Base-by-base conservation (phyloP, 192 early-diverging fungal genomes). In the Entomortierella lignicola region DNA sequence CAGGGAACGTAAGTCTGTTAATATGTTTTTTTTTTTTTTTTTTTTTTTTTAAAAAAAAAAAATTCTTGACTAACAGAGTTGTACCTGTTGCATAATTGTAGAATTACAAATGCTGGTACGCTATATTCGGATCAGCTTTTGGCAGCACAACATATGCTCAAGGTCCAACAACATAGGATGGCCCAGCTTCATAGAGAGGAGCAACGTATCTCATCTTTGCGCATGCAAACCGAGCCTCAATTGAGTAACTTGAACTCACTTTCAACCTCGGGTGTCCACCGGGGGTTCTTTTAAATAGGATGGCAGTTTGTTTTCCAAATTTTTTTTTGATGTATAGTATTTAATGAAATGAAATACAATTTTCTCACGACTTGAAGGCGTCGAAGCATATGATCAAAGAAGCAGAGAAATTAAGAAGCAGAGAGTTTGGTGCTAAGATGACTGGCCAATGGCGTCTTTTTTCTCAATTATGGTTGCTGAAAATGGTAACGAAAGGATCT, bases 131-230 rank as follows among this genome's bases (percentile, higher is more conserved):
- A 79, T 43, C 67, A 79, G 29, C 55, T 79, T 15, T 29, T 79
- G 34, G 75, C 75, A 27, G 75, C 75, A 47, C 62, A 79, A 29
- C 54, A 58, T 17, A 70, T 79, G 66, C 31, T 79, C 26, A 79
- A 70, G 44, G 75, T 66, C 3, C 75, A 79, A 57, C 75, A 79
- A 57, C 75, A 79, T 23, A 70, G 55, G 62, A 79, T 79, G 75
- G 67, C 61, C 0, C 67, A 79, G 37, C 50, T 79, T 10, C 55
- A 69, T 1, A 62, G 69, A 12, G 75, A 79, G 27, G 75, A 79
- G 31, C 67, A 79, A 37, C 75, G 75, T 34, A 69, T 79, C 26
- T 39, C 53, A 1, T 59, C 61, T 43, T 44, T 77, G 25, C 60
- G 73, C 37, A 21, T 63, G 66, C 73, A 77, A 26, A n/a, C 55